phyloP scores from a whole-genome alignment of 306 rosid genomes.

The Begonia masoniana region DNA sequence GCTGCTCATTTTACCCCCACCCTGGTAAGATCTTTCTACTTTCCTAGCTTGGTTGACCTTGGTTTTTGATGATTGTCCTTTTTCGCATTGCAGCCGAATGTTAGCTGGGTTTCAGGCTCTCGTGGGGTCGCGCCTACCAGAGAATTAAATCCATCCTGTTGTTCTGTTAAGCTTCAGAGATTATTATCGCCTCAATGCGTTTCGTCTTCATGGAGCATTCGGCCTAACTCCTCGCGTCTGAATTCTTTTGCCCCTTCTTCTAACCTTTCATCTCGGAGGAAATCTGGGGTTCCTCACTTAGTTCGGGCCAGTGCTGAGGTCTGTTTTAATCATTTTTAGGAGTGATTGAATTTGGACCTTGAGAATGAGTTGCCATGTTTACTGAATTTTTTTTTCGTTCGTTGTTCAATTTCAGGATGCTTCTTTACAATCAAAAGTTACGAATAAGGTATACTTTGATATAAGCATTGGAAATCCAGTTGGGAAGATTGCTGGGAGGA shows the following conservation, averaged over 20 bases:
- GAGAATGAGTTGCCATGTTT: neutral
- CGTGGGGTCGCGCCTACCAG: constrained; percentile 12
- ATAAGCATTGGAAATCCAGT: constrained; percentile 86
- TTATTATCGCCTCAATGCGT: constrained; percentile 6
- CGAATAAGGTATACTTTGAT: constrained; percentile 74
- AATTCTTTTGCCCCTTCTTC: constrained; percentile 13
- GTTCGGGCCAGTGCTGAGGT: constrained; percentile 52
- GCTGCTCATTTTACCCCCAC: neutral
- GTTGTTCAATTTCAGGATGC: constrained; percentile 18
- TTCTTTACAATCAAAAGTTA: constrained; percentile 66
- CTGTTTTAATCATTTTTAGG: neutral
- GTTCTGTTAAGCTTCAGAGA: constrained; percentile 10
- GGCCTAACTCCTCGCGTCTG: constrained; percentile 17
- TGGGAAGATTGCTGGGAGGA: constrained; percentile 76
- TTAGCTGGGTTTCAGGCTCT: constrained; percentile 17
- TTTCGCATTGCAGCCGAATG: constrained; percentile 26
- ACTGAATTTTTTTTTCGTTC: neutral
- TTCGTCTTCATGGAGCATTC: constrained; percentile 18
- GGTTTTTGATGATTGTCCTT: neutral
- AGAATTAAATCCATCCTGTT: constrained; percentile 10
- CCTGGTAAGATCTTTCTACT: neutral
- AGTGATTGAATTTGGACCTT: no score
- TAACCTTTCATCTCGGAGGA: constrained; percentile 16
- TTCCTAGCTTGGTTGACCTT: neutral
- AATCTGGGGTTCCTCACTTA: constrained; percentile 8